phyloP scores from a whole-genome alignment of 768 basidiomycete species.

The Xerocomellus amylosporus region DNA sequence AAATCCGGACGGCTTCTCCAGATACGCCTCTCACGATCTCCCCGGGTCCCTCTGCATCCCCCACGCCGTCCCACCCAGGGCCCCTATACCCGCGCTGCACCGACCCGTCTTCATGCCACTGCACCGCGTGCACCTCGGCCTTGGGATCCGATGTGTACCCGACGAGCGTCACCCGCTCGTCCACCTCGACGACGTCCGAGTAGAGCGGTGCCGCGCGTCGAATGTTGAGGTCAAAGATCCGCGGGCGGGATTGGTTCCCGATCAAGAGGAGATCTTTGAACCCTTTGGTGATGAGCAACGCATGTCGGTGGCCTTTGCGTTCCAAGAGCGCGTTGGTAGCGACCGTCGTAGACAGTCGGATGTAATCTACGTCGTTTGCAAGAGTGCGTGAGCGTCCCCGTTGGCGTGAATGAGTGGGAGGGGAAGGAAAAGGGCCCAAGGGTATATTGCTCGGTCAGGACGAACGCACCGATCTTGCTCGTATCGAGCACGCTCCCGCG shows the following conservation, averaged over 20 bases:
- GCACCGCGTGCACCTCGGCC: constrained; percentile 69
- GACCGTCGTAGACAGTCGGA: constrained; percentile 89
- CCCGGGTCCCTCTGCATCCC: constrained; percentile 74
- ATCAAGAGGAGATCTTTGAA: constrained; percentile 91
- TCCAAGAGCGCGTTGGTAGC: constrained; percentile 96
- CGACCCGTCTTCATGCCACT: constrained; percentile 72
- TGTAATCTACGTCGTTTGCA: constrained; percentile 59
- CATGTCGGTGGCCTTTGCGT: constrained; percentile 90
- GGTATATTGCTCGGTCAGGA: neutral
- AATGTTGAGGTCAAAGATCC: constrained; percentile 94
- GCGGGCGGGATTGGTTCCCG: constrained; percentile 91
- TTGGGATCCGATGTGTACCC: constrained; percentile 90
- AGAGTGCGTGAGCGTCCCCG: neutral
- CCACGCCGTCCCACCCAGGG: constrained; percentile 68
- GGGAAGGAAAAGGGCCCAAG: too few species aligned
- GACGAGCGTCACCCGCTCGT: constrained; percentile 92
- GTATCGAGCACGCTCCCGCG: constrained; percentile 68
- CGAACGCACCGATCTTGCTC: constrained; percentile 67
- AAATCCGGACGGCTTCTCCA: constrained; percentile 84
- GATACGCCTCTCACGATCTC: constrained; percentile 79
- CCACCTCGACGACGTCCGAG: constrained; percentile 58
- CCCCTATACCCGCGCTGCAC: constrained; percentile 70
- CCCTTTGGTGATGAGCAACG: constrained; percentile 85
- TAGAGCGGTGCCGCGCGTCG: constrained; percentile 75
- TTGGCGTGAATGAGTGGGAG: neutral